Evolutionary conservation across 768 basidiomycete species (phyloP).

Genomic region (Lanmaoa pseudosensibilis): DNA sequence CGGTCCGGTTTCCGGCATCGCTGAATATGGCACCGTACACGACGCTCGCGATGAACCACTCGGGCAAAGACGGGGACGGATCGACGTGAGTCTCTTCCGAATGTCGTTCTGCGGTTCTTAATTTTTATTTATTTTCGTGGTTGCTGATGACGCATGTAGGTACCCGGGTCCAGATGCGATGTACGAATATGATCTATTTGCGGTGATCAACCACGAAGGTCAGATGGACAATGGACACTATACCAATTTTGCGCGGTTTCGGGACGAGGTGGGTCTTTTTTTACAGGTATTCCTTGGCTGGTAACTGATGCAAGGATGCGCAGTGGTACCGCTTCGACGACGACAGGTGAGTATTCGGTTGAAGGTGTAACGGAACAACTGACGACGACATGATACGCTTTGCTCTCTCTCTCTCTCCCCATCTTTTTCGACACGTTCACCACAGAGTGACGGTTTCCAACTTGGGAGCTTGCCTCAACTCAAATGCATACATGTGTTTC

Average conservation of each 20-base stretch:
- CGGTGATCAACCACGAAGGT: conserved; percentile 93
- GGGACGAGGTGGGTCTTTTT: conserved; percentile 69
- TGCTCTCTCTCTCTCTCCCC: no score
- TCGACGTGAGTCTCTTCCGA: conserved; percentile 23
- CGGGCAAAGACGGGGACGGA: conserved; percentile 42
- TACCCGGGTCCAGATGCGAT: conserved; percentile 60
- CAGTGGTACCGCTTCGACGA: conserved; percentile 96
- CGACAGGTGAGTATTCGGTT: conserved; percentile 64
- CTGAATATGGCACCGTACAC: conserved; percentile 91
- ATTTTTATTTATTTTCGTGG: no score
- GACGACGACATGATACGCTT: no score
- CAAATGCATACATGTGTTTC: conserved; percentile 92
- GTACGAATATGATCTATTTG: conserved; percentile 90
- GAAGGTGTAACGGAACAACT: not conserved
- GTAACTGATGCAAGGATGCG: not conserved
- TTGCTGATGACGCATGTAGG: conserved; percentile 24
- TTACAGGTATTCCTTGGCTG: not conserved
- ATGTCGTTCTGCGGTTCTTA: not conserved
- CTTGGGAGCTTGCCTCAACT: conserved; percentile 64
- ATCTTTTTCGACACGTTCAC: no score
- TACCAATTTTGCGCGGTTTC: conserved; percentile 80
- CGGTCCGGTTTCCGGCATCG: conserved; percentile 76
- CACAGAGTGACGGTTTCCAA: conserved; percentile 70
- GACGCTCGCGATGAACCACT: conserved; percentile 54
- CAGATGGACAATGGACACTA: conserved; percentile 95